Evolutionary conservation across 139 green algal species (phyloP), one percentile per base, ranked within the genome.

Genomic region (Chara braunii): DNA sequence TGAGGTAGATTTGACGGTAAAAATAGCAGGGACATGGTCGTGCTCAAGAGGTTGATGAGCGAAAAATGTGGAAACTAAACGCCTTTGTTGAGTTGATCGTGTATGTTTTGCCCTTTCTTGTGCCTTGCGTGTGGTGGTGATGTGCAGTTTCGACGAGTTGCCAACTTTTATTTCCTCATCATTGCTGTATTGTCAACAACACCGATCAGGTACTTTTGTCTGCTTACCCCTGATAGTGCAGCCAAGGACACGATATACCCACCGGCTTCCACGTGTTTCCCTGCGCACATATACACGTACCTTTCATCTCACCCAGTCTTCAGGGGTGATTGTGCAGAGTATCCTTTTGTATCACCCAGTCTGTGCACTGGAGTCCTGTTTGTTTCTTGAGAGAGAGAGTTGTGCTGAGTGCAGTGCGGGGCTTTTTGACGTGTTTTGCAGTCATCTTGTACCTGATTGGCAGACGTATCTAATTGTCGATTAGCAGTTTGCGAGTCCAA

Each of bases 81-180:
- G 43, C 26, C 3, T n/a, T 18, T 33, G 6, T 52, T 8, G 12
- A 14, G 14, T 54, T 23, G 12, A 12, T 2, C 11, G 1, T 5
- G 2, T 2, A 7, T 3, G 9, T 8, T 28, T 22, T 52, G 14
- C 18, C 1, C 22, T 2, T 48, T 12, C 52, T 31, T 35, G 14
- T 6, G 14, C 56, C 2, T 52, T 28, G 32, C n/a, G 32, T 9
- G n/a, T 23, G 11, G 18, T 48, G 18, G 14, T 18, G 40, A 48
- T 43, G 78, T 86, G 43, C 90, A 87, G 82, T 89, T 89, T 61
- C 80, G 70, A 3, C 70, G 86, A 14, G 76, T 86, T 1, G 86
- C 86, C 32, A 91, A 93, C 78, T 62, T 91, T 7, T 93, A 93
- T 75, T 92, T 93, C 70, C 66, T 91, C 11, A 57, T 84, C 34